Evolutionary conservation across 306 rosid genomes (phyloP).

Genomic region (Prunus mume): DNA sequence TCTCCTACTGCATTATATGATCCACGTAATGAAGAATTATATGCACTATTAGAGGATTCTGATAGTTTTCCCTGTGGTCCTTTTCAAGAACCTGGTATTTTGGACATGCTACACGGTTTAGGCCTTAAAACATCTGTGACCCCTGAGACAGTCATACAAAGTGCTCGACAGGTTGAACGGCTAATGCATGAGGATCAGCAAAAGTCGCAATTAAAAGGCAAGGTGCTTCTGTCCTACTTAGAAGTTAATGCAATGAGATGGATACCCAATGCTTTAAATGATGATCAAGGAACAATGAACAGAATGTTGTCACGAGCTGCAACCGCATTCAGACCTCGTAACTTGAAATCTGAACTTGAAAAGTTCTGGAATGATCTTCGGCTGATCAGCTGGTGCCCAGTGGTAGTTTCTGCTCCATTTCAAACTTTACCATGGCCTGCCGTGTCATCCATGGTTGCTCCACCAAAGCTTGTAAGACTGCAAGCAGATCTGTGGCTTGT

Average conservation of each 20-base stretch:
- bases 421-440: conserved; percentile 86
- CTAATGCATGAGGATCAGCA: conserved; percentile 75
- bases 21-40: conserved; percentile 82
- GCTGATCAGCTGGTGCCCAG: conserved; percentile 92
- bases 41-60: conserved; percentile 71
- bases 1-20: conserved; percentile 78
- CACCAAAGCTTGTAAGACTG: conserved; percentile 88
- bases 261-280: conserved; percentile 65
- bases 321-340: conserved; percentile 58
- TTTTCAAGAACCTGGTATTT: conserved; percentile 61
- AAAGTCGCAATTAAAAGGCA: conserved; percentile 72
- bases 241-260: conserved; percentile 94
- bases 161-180: conserved; percentile 75
- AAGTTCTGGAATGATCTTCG: conserved; percentile 87
- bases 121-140: conserved; percentile 89
- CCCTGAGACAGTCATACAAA: conserved; percentile 67
- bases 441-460: conserved; percentile 86
- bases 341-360: conserved; percentile 68
- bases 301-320: conserved; percentile 76
- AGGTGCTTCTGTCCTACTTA: conserved; percentile 79
- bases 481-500: conserved; percentile 82
- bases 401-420: conserved; percentile 70
- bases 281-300: conserved; percentile 65
- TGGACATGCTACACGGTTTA: conserved; percentile 76
- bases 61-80: conserved; percentile 77